A percentile compares a stretch with the other conserved stretches of the same genome.
Evolutionary conservation across 169 alveolate genomes (phyloP).

Genomic region (Blepharisma undulans): DNA sequence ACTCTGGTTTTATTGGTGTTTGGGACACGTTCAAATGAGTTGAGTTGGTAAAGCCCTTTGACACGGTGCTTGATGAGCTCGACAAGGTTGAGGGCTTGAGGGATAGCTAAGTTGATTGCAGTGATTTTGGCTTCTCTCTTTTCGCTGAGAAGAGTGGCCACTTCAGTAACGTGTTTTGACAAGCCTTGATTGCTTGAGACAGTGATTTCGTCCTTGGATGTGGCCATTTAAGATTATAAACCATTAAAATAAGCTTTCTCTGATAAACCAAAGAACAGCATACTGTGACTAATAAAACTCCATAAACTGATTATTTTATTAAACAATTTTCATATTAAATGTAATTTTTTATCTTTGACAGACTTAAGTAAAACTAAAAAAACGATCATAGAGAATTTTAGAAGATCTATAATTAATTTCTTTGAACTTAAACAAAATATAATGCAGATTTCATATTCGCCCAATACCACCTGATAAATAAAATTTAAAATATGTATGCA

Average conservation of each 20-base stretch:
- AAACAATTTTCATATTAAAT: no score
- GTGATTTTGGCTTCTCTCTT: slow-evolving; percentile 12
- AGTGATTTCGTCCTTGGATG: neutral
- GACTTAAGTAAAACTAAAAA: no score
- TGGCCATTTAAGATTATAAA: neutral
- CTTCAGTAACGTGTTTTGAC: neutral
- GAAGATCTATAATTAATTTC: neutral
- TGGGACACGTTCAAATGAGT: neutral
- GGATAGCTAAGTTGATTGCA: slow-evolving; percentile 14
- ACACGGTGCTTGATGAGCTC: slow-evolving; percentile 3
- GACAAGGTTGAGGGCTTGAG: slow-evolving; percentile 12
- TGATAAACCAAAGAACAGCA: neutral
- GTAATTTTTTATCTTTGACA: no score
- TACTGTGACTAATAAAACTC: neutral
- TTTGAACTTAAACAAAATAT: no score
- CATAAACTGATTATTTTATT: neutral
- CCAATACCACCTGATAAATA: neutral
- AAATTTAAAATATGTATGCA: slow-evolving; percentile 22
- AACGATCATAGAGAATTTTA: neutral
- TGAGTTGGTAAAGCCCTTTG: slow-evolving; percentile 12
- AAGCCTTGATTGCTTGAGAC: slow-evolving; percentile 8
- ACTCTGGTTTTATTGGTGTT: slow-evolving; percentile 3
- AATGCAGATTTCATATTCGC: neutral
- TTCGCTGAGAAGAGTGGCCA: neutral
- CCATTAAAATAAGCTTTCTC: neutral